phyloP scores from a whole-genome alignment of 1,139 yeast species.

The Kurtzmaniella quercitrusa region DNA sequence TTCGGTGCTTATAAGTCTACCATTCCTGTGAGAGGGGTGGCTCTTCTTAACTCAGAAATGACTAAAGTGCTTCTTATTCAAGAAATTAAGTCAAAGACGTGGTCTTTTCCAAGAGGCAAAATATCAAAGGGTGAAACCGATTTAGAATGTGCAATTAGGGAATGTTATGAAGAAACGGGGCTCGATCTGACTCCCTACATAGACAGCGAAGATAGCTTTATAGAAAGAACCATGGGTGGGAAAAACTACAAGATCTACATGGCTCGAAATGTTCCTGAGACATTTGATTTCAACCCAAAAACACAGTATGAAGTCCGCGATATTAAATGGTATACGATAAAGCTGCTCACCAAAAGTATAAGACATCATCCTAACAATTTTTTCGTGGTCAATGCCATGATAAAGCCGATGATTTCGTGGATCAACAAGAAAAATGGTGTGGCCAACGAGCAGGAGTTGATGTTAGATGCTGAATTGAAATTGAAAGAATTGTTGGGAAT shows the following conservation, averaged over 20 bases:
- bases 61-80: slow-evolving; percentile 75
- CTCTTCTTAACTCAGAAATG: slow-evolving; percentile 69
- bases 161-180: slow-evolving; percentile 94
- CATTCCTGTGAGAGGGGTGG: slow-evolving; percentile 96
- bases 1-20: slow-evolving; percentile 84
- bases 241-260: slow-evolving; percentile 84
- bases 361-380: slow-evolving; percentile 43
- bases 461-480: slow-evolving; percentile 55
- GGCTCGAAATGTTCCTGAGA: slow-evolving; percentile 76
- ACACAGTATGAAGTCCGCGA: slow-evolving; percentile 83
- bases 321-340: slow-evolving; percentile 44
- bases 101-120: slow-evolving; percentile 98
- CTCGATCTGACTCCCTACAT: slow-evolving; percentile 71
- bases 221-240: slow-evolving; percentile 79
- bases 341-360: slow-evolving; percentile 30
- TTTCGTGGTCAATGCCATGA: slow-evolving; percentile 57
- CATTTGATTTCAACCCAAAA: slow-evolving; percentile 66
- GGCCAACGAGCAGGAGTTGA: slow-evolving; percentile 52
- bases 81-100: slow-evolving; percentile 77
- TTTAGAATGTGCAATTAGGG: slow-evolving; percentile 89
- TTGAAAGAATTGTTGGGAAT: slow-evolving; percentile 64
- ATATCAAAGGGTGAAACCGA: slow-evolving; percentile 92
- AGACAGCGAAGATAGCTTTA: slow-evolving; percentile 57
- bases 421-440: slow-evolving; percentile 51
- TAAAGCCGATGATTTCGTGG: slow-evolving; percentile 58